These are phyloP conservation scores for Thraustochytrium sp. DNA, from an alignment of 352 stramenopile genomes.

Conservation along the genomic window DNA sequence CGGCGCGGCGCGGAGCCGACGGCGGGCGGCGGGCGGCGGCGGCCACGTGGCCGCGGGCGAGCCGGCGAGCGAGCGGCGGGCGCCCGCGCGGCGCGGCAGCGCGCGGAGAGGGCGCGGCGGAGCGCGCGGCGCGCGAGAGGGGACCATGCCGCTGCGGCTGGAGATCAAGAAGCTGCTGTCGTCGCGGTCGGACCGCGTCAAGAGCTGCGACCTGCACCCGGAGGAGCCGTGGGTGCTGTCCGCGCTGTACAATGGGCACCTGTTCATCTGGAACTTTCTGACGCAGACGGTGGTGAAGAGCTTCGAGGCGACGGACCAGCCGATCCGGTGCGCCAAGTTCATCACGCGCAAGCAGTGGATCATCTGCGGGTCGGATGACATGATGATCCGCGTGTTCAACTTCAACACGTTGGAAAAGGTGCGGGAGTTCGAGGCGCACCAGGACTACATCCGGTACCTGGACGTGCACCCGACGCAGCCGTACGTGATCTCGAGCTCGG, in stretches of 20 bases:
- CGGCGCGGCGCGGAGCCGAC: too few relatives aligned
- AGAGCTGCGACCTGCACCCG: constrained; percentile 96
- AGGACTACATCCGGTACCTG: constrained; percentile 96
- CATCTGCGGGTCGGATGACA: constrained; percentile 71
- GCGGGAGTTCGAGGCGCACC: constrained; percentile 86
- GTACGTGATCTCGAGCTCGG: constrained; percentile 88
- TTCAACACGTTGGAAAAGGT: constrained; percentile 93
- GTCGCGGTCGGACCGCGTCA: constrained; percentile 87
- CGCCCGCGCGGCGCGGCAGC: too few relatives aligned
- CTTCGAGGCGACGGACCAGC: constrained; percentile 91
- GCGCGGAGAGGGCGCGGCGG: background rate
- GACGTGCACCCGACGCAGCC: constrained; percentile 93
- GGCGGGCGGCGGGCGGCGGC: too few relatives aligned
- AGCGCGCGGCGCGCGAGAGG: background rate
- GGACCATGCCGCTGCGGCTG: constrained; percentile 39
- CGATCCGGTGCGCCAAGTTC: constrained; percentile 82
- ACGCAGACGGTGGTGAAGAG: constrained; percentile 87
- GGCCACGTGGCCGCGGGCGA: too few relatives aligned
- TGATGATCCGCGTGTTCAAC: constrained; percentile 92
- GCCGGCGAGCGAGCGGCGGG: background rate
- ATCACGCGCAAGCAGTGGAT: constrained; percentile 80
- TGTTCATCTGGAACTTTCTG: constrained; percentile 99
- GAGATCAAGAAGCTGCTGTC: constrained; percentile 50
- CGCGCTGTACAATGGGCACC: constrained; percentile 92
- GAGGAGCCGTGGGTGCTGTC: constrained; percentile 94